Conservation (phyloP, 441 rosid species). For the Arabidopsis hybrid region DNA sequence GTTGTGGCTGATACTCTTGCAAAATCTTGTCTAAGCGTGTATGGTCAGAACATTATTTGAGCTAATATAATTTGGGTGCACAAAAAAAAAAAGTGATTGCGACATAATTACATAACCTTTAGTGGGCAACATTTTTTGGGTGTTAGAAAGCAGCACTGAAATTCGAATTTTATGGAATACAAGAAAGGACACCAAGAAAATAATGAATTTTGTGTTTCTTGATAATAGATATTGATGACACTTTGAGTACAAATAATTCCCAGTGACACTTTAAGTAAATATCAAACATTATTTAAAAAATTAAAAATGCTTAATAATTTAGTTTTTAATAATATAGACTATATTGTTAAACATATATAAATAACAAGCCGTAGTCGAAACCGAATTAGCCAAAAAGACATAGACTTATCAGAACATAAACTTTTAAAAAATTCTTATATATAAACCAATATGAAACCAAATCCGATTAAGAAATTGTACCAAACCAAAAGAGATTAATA, state of each 20-base stretch:
- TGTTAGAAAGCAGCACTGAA: neutral
- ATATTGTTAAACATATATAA: neutral
- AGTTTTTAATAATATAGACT: neutral
- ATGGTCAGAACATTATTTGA: too few relatives aligned
- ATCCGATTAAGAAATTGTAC: neutral
- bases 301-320: neutral
- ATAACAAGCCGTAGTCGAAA: neutral
- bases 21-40: too few relatives aligned
- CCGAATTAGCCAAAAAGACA: neutral
- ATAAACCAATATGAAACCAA: neutral
- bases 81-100: too few relatives aligned
- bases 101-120: conserved; percentile 11
- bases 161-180: neutral
- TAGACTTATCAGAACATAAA: neutral
- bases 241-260: neutral
- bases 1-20: too few relatives aligned
- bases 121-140: neutral
- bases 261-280: neutral
- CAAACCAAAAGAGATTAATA: neutral
- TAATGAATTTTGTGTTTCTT: neutral
- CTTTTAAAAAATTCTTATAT: neutral
- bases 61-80: too few relatives aligned
- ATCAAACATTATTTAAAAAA: neutral
- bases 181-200: neutral
- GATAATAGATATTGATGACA: neutral